These are phyloP conservation scores for Backusella sp. DNA, from an alignment of 192 early-diverging fungal species.

Conservation along the genomic window DNA sequence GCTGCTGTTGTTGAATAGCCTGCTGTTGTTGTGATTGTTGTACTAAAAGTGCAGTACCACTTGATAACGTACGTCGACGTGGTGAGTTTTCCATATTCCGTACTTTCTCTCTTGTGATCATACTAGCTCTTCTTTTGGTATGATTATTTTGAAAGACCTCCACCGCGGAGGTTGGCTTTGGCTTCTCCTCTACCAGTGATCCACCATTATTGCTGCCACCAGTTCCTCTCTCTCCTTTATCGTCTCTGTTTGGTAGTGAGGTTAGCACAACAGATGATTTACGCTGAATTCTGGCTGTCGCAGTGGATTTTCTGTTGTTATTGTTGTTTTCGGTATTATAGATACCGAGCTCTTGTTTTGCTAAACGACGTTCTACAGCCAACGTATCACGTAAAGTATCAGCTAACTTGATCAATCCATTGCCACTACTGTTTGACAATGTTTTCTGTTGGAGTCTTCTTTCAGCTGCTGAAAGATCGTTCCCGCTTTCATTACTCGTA, in stretches of 20 bases:
- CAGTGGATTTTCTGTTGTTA: background rate
- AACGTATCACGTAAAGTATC: conserved; percentile 21
- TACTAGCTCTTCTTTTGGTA: conserved; percentile 6
- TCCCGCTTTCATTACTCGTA: background rate
- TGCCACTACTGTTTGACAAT: background rate
- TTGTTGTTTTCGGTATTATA: background rate
- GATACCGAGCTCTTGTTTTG: conserved; percentile 15
- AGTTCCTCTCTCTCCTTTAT: background rate
- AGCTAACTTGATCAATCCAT: conserved; percentile 8
- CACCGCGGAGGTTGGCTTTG: background rate
- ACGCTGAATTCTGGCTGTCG: background rate
- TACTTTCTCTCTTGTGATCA: conserved; percentile 1
- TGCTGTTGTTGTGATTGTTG: background rate
- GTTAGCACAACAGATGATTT: background rate
- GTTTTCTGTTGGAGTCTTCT: background rate
- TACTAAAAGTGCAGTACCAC: background rate
- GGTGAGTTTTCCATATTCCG: background rate
- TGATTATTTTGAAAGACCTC: background rate
- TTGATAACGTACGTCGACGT: conserved; percentile 18
- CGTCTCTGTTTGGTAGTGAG: background rate
- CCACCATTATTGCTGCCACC: background rate
- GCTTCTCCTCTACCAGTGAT: background rate
- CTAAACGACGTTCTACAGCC: conserved; percentile 11
- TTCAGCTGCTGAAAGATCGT: background rate
- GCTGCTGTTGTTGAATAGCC: background rate